These are phyloP conservation scores for Chaetomium cochliodes DNA, from an alignment of 495 filamentous ascomycete genomes.

Conservation along the genomic window DNA sequence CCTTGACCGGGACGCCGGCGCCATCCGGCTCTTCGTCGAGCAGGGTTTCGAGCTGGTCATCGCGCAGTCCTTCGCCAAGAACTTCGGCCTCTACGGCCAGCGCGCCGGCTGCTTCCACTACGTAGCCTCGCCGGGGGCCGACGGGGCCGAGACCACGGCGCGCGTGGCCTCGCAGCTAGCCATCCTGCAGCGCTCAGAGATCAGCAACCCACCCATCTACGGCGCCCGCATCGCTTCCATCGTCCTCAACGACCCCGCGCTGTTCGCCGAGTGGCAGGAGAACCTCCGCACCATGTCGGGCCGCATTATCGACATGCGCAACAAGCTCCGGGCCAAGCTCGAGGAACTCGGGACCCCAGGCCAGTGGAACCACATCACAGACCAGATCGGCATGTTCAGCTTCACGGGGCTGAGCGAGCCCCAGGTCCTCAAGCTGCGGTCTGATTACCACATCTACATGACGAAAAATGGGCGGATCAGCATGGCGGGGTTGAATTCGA, in stretches of 20 bases:
- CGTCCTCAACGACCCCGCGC: conserved; percentile 73
- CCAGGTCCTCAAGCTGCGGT: conserved; percentile 78
- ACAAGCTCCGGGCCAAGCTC: conserved; percentile 68
- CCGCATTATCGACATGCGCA: conserved; percentile 86
- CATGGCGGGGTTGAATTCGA: conserved; percentile 91
- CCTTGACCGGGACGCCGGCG: conserved; percentile 79
- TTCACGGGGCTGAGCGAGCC: conserved; percentile 87
- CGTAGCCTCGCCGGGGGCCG: conserved; percentile 68
- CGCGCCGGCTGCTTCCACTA: conserved; percentile 96
- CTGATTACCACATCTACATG: conserved; percentile 91
- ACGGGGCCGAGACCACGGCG: conserved; percentile 60
- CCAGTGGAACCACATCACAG: conserved; percentile 92
- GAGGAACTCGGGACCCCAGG: conserved; percentile 83
- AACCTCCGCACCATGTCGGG: conserved; percentile 93
- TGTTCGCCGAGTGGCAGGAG: conserved; percentile 94
- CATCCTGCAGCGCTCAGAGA: conserved; percentile 93
- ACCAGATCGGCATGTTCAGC: conserved; percentile 99
- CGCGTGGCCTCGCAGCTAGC: conserved; percentile 84
- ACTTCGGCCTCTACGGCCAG: conserved; percentile 97
- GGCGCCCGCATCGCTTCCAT: conserved; percentile 82
- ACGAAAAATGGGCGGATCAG: conserved; percentile 98
- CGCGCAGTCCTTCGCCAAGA: conserved; percentile 97
- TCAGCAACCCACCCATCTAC: conserved; percentile 93
- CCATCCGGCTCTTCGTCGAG: conserved; percentile 88
- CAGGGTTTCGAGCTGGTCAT: conserved; percentile 94